Evolutionary conservation across 176 grass and related monocot species (phyloP), one percentile per base, ranked within the genome.

Genomic region (Cenchrus purpureus): DNA sequence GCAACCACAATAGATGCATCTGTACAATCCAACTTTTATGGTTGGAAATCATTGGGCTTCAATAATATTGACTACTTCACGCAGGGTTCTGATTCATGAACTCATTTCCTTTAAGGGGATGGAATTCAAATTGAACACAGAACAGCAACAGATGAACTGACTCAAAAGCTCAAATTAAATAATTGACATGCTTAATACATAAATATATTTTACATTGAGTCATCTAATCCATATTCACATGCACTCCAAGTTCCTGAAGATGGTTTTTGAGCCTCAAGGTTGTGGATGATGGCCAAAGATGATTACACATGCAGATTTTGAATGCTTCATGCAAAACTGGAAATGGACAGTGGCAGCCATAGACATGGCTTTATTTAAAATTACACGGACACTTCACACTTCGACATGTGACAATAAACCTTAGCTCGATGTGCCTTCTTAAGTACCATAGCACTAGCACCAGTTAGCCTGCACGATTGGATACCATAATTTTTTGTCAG

Each of bases 221-320:
- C 56, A 73, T 49, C 22, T 51, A 59, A 77, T 13, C n/a, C 51
- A 49, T 58, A 70, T 69, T 70, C 48, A 75, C 45, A 84, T 5
- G 12, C 57, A 65, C 45, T 42, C 45, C 29, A 54, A 42, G 45
- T 58, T 43, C 20, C 12, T 0, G 77, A 32, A n/a, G 14, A 48
- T 15, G 1, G 12, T 68, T 46, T 71, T 14, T 67, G 34, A 68
- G 48, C 60, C 45, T 53, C 76, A 68, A 85, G 34, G n/a, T 34
- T 70, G 40, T 60, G 22, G 63, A 70, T 85, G 74, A 70, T 85
- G 74, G 43, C 53, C 62, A 67, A 58, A 77, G 22, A 77, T 77
- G 64, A 59, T 77, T 65, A 65, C 81, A 78, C 53, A 50, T 50
- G 42, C 53, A 8, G 37, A 11, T 78, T 58, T 59, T 2, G 14